phyloP scores from a whole-genome alignment of 2,329 filamentous ascomycete genomes.

The Calonectria hawksworthii region DNA sequence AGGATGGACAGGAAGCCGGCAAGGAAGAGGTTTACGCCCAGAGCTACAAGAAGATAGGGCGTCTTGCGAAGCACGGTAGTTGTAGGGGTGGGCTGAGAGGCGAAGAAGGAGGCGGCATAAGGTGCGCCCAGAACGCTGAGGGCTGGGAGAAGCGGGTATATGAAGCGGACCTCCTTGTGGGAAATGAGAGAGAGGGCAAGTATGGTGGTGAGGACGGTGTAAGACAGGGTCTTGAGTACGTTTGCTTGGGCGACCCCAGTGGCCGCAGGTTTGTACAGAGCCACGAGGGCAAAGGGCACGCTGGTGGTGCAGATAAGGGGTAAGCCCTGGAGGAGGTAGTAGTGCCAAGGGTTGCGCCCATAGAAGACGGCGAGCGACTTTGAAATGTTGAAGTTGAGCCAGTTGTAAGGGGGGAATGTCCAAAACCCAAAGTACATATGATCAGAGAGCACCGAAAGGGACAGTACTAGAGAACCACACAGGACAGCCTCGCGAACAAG shows the following conservation, averaged over 20 bases:
- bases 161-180: slow-evolving; percentile 98
- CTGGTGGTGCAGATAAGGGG: slow-evolving; percentile 88
- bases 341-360: slow-evolving; percentile 90
- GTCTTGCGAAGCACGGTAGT: slow-evolving; percentile 62
- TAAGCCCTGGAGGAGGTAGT: slow-evolving; percentile 91
- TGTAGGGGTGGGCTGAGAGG: slow-evolving; percentile 45
- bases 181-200: slow-evolving; percentile 80
- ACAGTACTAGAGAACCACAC: slow-evolving; percentile 74
- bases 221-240: slow-evolving; percentile 62
- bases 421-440: slow-evolving; percentile 85
- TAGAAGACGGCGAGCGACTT: slow-evolving; percentile 94
- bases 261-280: slow-evolving; percentile 67
- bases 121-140: slow-evolving; percentile 85
- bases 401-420: slow-evolving; percentile 90
- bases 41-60: slow-evolving; percentile 67
- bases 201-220: slow-evolving; percentile 72
- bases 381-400: slow-evolving; percentile 90
- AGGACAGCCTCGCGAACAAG: slow-evolving; percentile 75
- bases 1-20: slow-evolving; percentile 80
- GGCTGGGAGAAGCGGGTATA: slow-evolving; percentile 91
- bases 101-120: slow-evolving; percentile 76
- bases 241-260: slow-evolving; percentile 53
- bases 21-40: slow-evolving; percentile 78
- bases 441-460: slow-evolving; percentile 77
- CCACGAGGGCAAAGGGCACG: slow-evolving; percentile 80